Evolutionary conservation across 305 asterid genomes (phyloP), one percentile per base, ranked within the genome.

Genomic region (Fraxinus ornus): DNA sequence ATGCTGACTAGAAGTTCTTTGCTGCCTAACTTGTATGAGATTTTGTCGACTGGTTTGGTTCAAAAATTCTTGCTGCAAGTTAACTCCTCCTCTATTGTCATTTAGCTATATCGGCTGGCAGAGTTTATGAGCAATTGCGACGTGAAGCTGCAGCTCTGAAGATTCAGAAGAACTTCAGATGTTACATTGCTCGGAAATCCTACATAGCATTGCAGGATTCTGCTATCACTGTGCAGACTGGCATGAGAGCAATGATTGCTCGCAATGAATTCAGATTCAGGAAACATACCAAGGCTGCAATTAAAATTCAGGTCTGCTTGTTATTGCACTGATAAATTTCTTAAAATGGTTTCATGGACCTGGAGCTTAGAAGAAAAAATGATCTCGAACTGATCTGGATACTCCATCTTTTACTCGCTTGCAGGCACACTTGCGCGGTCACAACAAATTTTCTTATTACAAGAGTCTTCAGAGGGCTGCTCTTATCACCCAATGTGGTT

Each of bases 221-320:
- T 75, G 90, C 97, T 71, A 85, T 92, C 81, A 85, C 85, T 60
- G 77, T 97, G 87, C 99, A 97, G 92, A 91, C 95, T 80, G 98
- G 99, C 84, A 92, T 93, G 98, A 92, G 98, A 89, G 95, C 97
- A 33, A 89, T 97, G 97, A 89, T 90, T 84, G 94, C 95, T 82
- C 93, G 97, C 76, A 86, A 87, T 87, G 98, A 94, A 86, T 94
- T 90, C 84, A 93, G 97, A 88, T 89, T 86, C 88, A 89, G 92
- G 89, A 97, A 92, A 86, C 99, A 94, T 84, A 92, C 98, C 44
- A 93, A 91, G 90, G 99, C 99, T 86, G 92, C 97, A 37, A 94
- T 89, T 78, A 87, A 87, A 82, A 90, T 97, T 84, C 99, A 97
- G 98, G 99, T 94, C 82, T 82, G 83, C 8, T 26, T 81, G 39